Evolutionary conservation across 2,329 filamentous ascomycete genomes (phyloP), one percentile per base, ranked within the genome.

Genomic region (Furcasterigmium furcatum): DNA sequence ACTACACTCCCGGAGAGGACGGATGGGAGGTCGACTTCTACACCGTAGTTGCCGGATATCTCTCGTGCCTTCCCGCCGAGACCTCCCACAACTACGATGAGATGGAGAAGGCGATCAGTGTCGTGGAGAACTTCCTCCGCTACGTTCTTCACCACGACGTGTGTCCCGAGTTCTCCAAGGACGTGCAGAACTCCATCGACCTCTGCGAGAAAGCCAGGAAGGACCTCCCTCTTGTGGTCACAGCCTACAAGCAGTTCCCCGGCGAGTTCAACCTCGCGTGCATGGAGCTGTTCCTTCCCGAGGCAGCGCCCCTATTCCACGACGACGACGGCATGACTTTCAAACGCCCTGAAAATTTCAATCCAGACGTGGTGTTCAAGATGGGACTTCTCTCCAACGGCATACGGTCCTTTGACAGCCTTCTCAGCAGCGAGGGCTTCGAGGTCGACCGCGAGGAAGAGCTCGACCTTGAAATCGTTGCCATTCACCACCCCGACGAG

Each of bases 61-160:
- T 96, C 79, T 91, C 68, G 63, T 80, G 71, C 9, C 43, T 52
- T 3, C n/a, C 46, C 0, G 32, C 48, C 5, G 75, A 73, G 35
- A 79, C 80, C 30, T 73, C 79, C 16, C 79, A 80, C 41, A 76
- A 82, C 12, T 72, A 67, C 14, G 60, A 67, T 0, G 65, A 75
- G 12, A 74, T 91, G 50, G 67, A 76, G n/a, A 64, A 76, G 7
- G 82, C 82, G 4, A 80, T 84, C 18, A 75, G 78, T 27, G 80
- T 95, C 1, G 74, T 96, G 34, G 80, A 82, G 48, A 95, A 94
- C 59, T 97, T 97, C 60, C 80, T 96, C 52, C 88, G 89, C 52
- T 99, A 96, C 54, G 73, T 97, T 1, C 73, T 91, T 9, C 80
- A 87, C 49, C 91, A 97, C 58, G 79, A 87, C 30, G 92, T 95